phyloP scores from a whole-genome alignment of 306 rosid genomes.

The Trifolium pratense region DNA sequence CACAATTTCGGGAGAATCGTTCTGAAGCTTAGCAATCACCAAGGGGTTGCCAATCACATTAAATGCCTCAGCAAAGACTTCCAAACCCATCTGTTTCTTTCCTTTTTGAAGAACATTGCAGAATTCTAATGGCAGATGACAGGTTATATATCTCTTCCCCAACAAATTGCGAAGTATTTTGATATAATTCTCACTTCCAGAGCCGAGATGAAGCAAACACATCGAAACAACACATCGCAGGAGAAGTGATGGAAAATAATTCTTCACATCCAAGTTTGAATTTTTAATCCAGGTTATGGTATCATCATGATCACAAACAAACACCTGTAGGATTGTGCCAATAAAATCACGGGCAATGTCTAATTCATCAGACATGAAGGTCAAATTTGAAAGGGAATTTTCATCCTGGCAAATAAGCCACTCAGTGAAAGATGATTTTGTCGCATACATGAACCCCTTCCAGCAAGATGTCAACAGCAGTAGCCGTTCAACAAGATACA shows the following conservation, averaged over 20 bases:
- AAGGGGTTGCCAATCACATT: constrained; percentile 53
- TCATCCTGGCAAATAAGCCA: constrained; percentile 59
- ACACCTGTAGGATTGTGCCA: background rate
- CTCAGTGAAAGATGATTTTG: constrained; percentile 64
- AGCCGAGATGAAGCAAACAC: constrained; percentile 55
- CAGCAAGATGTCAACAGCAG: constrained; percentile 44
- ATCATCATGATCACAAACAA: constrained; percentile 27
- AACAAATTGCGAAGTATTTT: constrained; percentile 36
- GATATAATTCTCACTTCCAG: constrained; percentile 26
- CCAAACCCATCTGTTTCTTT: constrained; percentile 7
- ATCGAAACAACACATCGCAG: constrained; percentile 48
- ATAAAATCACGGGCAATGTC: constrained; percentile 33
- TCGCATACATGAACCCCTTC: constrained; percentile 50
- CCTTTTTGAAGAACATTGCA: constrained; percentile 32
- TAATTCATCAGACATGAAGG: background rate
- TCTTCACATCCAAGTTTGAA: constrained; percentile 16
- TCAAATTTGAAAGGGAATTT: constrained; percentile 29
- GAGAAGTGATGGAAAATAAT: constrained; percentile 47
- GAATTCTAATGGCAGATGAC: constrained; percentile 51
- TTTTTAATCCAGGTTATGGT: constrained; percentile 51
- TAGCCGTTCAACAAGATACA: constrained; percentile 75
- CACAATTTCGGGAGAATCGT: background rate
- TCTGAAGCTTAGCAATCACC: constrained; percentile 46
- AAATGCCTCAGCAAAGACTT: constrained; percentile 56
- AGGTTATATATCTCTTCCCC: constrained; percentile 17